These are phyloP conservation scores for Eutreptiella sp. DNA, from an alignment of 208 protist species.

Conservation along the genomic window DNA sequence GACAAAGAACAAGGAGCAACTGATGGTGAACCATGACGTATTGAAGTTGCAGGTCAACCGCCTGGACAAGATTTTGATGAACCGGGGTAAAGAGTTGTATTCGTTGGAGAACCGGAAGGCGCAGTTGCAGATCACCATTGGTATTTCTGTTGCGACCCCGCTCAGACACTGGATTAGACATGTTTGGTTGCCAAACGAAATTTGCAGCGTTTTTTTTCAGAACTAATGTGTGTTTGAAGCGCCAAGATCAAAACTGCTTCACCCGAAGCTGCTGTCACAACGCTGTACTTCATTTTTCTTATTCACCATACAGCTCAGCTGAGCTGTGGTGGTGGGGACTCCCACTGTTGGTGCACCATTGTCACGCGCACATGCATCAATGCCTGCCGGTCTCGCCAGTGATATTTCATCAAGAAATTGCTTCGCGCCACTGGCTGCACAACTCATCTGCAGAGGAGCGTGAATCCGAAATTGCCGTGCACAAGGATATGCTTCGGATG, in stretches of 20 bases:
- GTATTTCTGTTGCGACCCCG: too few species aligned
- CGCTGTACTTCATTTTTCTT: too few species aligned
- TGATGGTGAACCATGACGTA: constrained; percentile 67
- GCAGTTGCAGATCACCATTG: constrained; percentile 55
- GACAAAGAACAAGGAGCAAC: constrained; percentile 58
- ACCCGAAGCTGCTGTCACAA: too few species aligned
- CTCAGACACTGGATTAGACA: too few species aligned
- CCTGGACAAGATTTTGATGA: constrained; percentile 46
- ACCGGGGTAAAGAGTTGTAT: constrained; percentile 52
- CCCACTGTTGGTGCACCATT: too few species aligned
- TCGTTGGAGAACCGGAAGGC: constrained; percentile 62
- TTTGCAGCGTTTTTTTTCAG: not conserved
- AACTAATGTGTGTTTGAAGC: too few species aligned
- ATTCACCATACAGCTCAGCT: not conserved
- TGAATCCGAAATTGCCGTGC: constrained; percentile 65
- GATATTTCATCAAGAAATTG: too few species aligned
- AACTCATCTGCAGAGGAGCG: too few species aligned
- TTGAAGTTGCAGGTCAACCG: constrained; percentile 74
- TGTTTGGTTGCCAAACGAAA: not conserved
- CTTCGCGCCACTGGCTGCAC: too few species aligned
- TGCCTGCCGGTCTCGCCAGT: not conserved
- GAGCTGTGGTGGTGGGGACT: not conserved
- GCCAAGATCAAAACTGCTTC: too few species aligned
- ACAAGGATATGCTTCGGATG: constrained; percentile 64
- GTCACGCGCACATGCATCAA: not conserved